These are phyloP conservation scores for Stagonosporopsis tanaceti DNA, from an alignment of 2,329 filamentous ascomycete genomes.

Conservation along the genomic window DNA sequence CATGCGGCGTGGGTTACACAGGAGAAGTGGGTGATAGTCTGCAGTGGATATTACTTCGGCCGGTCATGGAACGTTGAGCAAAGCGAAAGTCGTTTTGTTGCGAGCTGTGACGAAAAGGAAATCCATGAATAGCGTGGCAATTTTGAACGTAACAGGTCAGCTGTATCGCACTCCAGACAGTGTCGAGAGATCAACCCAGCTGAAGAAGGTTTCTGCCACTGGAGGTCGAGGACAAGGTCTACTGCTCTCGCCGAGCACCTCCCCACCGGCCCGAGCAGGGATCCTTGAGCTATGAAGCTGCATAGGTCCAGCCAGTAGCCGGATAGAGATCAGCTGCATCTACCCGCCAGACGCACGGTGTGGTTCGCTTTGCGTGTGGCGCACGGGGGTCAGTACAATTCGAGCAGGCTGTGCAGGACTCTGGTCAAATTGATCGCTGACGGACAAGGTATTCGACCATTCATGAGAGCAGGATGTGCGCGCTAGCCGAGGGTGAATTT, in stretches of 20 bases:
- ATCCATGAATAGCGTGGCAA: slow-evolving; percentile 12
- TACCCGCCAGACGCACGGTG: slow-evolving; percentile 36
- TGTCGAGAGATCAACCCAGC: slow-evolving; percentile 16
- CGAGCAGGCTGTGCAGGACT: slow-evolving; percentile 41
- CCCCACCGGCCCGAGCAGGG: slow-evolving; percentile 34
- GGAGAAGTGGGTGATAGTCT: slow-evolving; percentile 27
- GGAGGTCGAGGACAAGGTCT: slow-evolving; percentile 19
- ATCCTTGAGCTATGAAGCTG: slow-evolving; percentile 21
- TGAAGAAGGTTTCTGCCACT: slow-evolving; percentile 23
- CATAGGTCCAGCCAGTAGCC: slow-evolving; percentile 36
- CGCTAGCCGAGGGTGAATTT: slow-evolving; percentile 38
- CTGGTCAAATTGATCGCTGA: slow-evolving; percentile 38
- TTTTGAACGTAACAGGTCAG: slow-evolving; percentile 3
- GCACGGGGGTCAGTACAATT: slow-evolving; percentile 43
- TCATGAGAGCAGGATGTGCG: slow-evolving; percentile 23
- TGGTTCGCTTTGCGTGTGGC: slow-evolving; percentile 35
- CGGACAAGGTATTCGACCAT: slow-evolving; percentile 32
- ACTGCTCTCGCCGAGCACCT: slow-evolving; percentile 35
- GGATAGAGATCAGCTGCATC: slow-evolving; percentile 33
- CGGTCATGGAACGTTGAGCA: slow-evolving; percentile 22
- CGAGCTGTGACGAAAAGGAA: background rate
- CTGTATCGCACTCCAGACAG: background rate
- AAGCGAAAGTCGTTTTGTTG: background rate
- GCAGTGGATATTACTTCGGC: slow-evolving; percentile 30
- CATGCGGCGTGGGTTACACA: slow-evolving; percentile 40